Evolutionary conservation across 148 eudicot genomes (phyloP).

Genomic region (Salicornia ramosissima): DNA sequence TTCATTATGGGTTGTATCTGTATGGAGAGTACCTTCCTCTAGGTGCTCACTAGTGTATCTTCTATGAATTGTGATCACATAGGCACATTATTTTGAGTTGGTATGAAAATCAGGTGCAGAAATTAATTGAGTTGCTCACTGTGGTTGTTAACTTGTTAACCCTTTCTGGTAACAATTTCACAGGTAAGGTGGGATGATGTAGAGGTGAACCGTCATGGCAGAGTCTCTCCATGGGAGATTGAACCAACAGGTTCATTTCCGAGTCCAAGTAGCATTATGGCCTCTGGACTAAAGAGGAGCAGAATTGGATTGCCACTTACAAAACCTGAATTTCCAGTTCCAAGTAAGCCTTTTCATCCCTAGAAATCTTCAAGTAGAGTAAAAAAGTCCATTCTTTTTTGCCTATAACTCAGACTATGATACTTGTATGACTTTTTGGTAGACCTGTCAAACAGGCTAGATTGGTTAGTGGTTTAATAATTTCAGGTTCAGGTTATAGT

Average conservation of each 20-base stretch:
- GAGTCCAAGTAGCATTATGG: slow-evolving; percentile 44
- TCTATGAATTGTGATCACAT: too few species aligned
- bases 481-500: too few species aligned
- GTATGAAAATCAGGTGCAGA: too few species aligned
- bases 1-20: too few species aligned
- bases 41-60: too few species aligned
- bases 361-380: not conserved
- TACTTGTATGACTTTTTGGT: not conserved
- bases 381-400: not conserved
- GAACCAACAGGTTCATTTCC: slow-evolving; percentile 68
- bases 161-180: slow-evolving; percentile 13
- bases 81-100: not conserved
- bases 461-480: too few species aligned
- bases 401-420: not conserved
- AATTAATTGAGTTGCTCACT: too few species aligned
- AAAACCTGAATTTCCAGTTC: slow-evolving; percentile 59
- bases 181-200: slow-evolving; percentile 98
- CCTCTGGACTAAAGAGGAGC: slow-evolving; percentile 69
- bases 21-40: too few species aligned
- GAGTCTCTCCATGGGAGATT: slow-evolving; percentile 98
- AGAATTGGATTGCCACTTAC: slow-evolving; percentile 54
- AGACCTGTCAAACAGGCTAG: too few species aligned
- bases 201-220: slow-evolving; percentile 59
- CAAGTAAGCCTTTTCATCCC: slow-evolving; percentile 35
- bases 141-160: not conserved